Base-by-base conservation (phyloP, 345 rosid genomes). In the Lagerstroemia speciosa region DNA sequence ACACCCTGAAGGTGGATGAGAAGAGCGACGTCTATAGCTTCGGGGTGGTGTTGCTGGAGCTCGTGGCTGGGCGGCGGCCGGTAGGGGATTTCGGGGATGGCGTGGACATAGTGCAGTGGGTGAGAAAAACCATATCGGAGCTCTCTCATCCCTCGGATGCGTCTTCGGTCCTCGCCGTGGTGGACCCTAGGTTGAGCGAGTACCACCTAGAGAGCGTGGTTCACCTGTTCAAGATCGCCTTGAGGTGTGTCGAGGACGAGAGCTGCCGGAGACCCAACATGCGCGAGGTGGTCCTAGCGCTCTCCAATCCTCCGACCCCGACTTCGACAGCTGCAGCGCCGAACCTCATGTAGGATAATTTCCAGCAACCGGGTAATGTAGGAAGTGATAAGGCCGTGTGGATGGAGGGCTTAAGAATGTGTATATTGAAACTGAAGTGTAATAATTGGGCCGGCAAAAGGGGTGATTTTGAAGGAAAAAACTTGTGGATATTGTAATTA, bases 11-110 rank as follows among this genome's bases (percentile, higher is more conserved):
- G 68, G 93, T 93, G 66, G 97, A 90, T 30, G 90, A 87, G 86
- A 93, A 93, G 74, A 90, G 96, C 62, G 98, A 93, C 64, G 98
- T 93, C 26, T 93, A 93, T 72, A 93, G 98, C 63, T 90, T 90
- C 19, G 97, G 98, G 0, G 98, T 93, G 0, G 89, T 93, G 57
- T 72, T 93, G 62, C 69, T 93, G 77, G 98, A 93, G 83, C 79
- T 93, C 34, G 80, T 93, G 67, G 81, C 93, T 0, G 98, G 98
- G 27, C 81, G 87, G 63, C 87, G 74, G 84, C 97, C 98, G 0
- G 96, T 93, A 30, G 97, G 98, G 40, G 96, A 87, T 48, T 90
- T 93, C 65, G 98, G 93, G n/a, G 98, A 93, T 17, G 97, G 97
- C 17, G 96, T 90, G 70, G 97, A 93, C 80, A 93, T 93, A 32